These are phyloP conservation scores for Endocladia muricata DNA, from an alignment of 31 red algal genomes.

Conservation along the genomic window DNA sequence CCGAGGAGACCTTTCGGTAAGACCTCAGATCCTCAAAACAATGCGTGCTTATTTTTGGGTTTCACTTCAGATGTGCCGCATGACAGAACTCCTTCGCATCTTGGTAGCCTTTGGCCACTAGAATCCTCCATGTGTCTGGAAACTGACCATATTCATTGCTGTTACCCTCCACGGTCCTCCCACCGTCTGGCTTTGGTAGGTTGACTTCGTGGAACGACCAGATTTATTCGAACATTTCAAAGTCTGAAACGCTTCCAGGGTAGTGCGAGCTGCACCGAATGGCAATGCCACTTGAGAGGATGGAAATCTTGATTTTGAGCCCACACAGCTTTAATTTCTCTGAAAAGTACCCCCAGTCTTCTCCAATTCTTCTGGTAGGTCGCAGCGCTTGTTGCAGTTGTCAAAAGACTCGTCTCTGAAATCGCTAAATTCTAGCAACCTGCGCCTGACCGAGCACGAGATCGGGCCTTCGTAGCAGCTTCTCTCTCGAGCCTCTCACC, in stretches of 20 bases:
- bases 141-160: neutral
- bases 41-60: neutral
- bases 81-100: neutral
- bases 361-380: neutral
- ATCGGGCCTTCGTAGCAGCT: too few relatives aligned
- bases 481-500: too few relatives aligned
- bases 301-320: conserved; percentile 12
- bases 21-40: neutral
- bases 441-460: too few relatives aligned
- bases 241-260: conserved; percentile 26
- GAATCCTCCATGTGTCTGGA: neutral
- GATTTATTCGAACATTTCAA: conserved; percentile 3
- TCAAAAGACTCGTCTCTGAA: too few relatives aligned
- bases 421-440: too few relatives aligned
- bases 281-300: conserved; percentile 30
- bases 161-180: neutral
- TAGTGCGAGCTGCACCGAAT: neutral
- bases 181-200: conserved; percentile 2
- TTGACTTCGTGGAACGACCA: neutral
- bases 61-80: conserved; percentile 5
- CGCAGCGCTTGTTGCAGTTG: neutral
- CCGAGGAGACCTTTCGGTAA: neutral
- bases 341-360: neutral
- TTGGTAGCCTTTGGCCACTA: conserved; percentile 15
- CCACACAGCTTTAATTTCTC: conserved; percentile 32